These are phyloP conservation scores for Apophysomyces trapeziformis DNA, from an alignment of 371 early-diverging fungal genomes.

Conservation along the genomic window DNA sequence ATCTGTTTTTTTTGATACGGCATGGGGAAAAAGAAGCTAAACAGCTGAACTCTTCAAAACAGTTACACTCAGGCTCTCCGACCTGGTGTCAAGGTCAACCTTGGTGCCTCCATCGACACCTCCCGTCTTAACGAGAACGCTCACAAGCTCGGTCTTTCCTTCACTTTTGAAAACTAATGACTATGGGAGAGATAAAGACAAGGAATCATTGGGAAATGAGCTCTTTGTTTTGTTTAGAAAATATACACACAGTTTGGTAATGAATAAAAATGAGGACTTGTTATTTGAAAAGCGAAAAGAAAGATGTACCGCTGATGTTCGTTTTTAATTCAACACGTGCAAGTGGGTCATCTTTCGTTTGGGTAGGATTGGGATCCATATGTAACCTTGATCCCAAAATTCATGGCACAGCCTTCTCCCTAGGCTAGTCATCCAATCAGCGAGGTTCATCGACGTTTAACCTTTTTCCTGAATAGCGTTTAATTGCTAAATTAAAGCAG, in stretches of 20 bases:
- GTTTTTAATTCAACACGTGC: too few species aligned
- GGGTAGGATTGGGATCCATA: too few species aligned
- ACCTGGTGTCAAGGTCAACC: constrained; percentile 92
- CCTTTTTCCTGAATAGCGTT: too few species aligned
- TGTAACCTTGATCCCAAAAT: too few species aligned
- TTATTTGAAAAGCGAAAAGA: too few species aligned
- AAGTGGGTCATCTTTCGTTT: too few species aligned
- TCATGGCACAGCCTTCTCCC: too few species aligned
- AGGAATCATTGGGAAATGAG: background rate
- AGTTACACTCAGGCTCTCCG: constrained; percentile 91
- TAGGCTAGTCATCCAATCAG: too few species aligned
- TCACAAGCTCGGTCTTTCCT: constrained; percentile 93
- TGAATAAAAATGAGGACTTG: too few species aligned
- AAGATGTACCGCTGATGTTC: too few species aligned
- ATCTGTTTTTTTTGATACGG: background rate
- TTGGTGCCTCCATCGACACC: constrained; percentile 93
- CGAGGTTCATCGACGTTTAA: too few species aligned
- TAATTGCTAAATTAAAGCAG: too few species aligned
- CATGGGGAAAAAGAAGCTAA: background rate
- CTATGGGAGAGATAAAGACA: background rate
- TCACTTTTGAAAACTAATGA: constrained; percentile 83
- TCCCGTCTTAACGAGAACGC: constrained; percentile 90
- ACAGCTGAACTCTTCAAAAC: background rate
- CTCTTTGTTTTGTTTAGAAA: constrained; percentile 3
- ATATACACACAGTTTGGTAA: background rate